These are phyloP conservation scores for Coemansia pectinata DNA, from an alignment of 192 early-diverging fungal genomes.

Conservation along the genomic window DNA sequence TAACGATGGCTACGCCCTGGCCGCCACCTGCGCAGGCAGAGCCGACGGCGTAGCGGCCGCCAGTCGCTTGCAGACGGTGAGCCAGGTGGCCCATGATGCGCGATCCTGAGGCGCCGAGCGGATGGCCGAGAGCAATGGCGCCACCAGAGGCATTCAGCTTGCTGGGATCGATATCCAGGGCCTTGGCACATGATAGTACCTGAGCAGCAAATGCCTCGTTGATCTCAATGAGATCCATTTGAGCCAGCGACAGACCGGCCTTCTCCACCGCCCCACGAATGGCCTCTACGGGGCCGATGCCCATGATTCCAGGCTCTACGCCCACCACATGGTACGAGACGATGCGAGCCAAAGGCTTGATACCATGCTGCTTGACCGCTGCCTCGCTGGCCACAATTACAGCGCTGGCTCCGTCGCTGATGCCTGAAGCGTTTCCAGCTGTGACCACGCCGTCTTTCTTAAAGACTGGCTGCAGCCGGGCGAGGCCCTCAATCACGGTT, in stretches of 20 bases:
- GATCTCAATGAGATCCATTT: conserved; percentile 93
- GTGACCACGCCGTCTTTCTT: conserved; percentile 88
- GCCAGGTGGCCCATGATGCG: conserved; percentile 88
- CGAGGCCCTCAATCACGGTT: conserved; percentile 75
- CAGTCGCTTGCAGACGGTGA: conserved; percentile 79
- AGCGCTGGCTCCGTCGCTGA: conserved; percentile 91
- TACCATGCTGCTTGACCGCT: conserved; percentile 74
- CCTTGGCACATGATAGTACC: conserved; percentile 86
- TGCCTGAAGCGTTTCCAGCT: conserved; percentile 94
- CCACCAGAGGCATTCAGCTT: conserved; percentile 90
- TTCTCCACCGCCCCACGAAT: conserved; percentile 81
- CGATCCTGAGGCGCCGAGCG: conserved; percentile 94
- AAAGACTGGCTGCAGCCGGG: conserved; percentile 84
- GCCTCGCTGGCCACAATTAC: conserved; percentile 84
- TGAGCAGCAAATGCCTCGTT: conserved; percentile 99
- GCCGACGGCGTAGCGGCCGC: conserved; percentile 85
- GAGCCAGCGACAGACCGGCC: conserved; percentile 72
- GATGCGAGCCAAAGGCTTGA: conserved; percentile 85
- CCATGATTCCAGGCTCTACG: conserved; percentile 94
- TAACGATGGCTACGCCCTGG: conserved; percentile 74
- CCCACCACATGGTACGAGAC: conserved; percentile 83
- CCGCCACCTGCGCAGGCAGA: conserved; percentile 97
- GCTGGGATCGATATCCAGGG: conserved; percentile 75
- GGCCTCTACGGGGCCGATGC: conserved; percentile 93
- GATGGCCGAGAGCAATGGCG: conserved; percentile 93